Percentiles rank a stretch among this genome's conserved stretches.
Conservation (phyloP, 1,139 yeast species). For the Eremothecium cymbalariae region DNA sequence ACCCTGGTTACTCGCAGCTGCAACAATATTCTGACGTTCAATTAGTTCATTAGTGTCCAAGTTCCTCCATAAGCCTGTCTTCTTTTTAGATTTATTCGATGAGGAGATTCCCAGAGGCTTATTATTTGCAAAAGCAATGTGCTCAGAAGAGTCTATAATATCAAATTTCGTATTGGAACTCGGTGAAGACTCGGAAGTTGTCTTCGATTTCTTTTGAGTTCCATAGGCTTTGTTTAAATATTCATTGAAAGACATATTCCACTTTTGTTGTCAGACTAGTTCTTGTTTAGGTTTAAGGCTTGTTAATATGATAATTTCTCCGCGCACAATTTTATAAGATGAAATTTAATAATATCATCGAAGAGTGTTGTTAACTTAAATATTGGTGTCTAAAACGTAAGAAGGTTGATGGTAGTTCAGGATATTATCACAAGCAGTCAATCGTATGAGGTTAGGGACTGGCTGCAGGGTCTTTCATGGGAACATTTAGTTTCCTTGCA, state of each 20-base stretch:
- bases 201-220: constrained; percentile 15
- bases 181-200: constrained; percentile 18
- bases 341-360: too few species aligned
- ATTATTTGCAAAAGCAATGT: constrained; percentile 6
- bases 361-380: too few species aligned
- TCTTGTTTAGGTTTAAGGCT: too few species aligned
- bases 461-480: constrained; percentile 5
- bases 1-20: neutral
- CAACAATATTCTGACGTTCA: constrained; percentile 2
- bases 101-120: neutral
- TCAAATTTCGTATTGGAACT: constrained; percentile 8
- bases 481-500: constrained; percentile 4
- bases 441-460: constrained; percentile 2
- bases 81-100: constrained; percentile 8
- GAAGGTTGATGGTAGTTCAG: neutral
- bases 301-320: too few species aligned
- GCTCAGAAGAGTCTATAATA: constrained; percentile 13
- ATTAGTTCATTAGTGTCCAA: constrained; percentile 20
- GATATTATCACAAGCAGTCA: neutral
- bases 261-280: too few species aligned
- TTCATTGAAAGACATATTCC: constrained; percentile 15
- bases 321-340: too few species aligned
- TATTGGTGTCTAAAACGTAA: too few species aligned
- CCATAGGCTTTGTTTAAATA: constrained; percentile 21
- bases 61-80: constrained; percentile 19